These are phyloP conservation scores for Yarrowia yakushimensis DNA, from an alignment of 805 yeast genomes.

Conservation along the genomic window DNA sequence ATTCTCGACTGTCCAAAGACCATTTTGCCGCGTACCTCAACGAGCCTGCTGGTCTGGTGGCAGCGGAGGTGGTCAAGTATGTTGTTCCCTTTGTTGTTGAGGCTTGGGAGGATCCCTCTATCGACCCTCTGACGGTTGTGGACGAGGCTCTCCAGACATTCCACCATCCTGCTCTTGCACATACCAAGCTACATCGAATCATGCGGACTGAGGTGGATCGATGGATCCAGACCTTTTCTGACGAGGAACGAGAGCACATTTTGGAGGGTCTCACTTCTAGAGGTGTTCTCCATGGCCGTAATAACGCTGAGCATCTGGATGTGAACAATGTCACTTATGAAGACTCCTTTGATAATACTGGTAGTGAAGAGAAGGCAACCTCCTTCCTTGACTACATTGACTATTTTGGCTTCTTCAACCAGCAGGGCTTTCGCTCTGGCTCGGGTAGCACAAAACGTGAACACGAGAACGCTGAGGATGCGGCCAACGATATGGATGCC, in stretches of 20 bases:
- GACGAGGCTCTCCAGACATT: slow-evolving; percentile 29
- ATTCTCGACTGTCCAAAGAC: slow-evolving; percentile 31
- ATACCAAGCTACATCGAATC: slow-evolving; percentile 27
- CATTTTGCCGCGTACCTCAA: slow-evolving; percentile 31
- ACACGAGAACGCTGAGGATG: neutral
- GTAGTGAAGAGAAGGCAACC: slow-evolving; percentile 3
- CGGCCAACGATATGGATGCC: slow-evolving; percentile 1
- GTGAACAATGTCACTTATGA: slow-evolving; percentile 19
- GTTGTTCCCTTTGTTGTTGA: slow-evolving; percentile 29
- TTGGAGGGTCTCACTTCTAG: slow-evolving; percentile 20
- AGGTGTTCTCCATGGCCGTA: slow-evolving; percentile 21
- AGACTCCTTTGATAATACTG: neutral
- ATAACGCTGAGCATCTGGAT: slow-evolving; percentile 17
- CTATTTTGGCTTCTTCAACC: slow-evolving; percentile 22
- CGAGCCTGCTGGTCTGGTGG: slow-evolving; percentile 32
- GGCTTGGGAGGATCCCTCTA: slow-evolving; percentile 30
- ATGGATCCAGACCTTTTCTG: slow-evolving; percentile 26
- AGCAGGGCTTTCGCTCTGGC: neutral
- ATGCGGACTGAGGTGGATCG: slow-evolving; percentile 29
- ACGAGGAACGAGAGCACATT: slow-evolving; percentile 19
- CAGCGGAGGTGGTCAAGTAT: slow-evolving; percentile 27
- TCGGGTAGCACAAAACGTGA: neutral
- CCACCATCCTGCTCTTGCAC: slow-evolving; percentile 30
- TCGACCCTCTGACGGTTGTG: slow-evolving; percentile 26
- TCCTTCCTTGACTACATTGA: slow-evolving; percentile 14